A percentile compares a stretch with the other conserved stretches of the same genome.
These are phyloP conservation scores for Euptelea pleiosperma DNA, from an alignment of 164 flowering plant species.

Conservation along the genomic window DNA sequence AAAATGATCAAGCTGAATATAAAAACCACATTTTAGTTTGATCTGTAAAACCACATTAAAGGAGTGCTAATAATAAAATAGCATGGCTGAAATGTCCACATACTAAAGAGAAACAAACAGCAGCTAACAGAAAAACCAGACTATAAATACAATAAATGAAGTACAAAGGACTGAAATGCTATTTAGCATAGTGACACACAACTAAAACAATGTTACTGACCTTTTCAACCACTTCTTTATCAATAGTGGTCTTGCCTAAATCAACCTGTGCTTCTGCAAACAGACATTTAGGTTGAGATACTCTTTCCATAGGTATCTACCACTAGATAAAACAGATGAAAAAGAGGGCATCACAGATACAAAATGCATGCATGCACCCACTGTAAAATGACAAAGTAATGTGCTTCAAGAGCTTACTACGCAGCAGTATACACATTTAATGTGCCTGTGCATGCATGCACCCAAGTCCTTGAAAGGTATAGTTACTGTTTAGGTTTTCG, in stretches of 20 bases:
- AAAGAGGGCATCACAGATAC: not conserved
- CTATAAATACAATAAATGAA: not conserved
- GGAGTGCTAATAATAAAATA: no score
- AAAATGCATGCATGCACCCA: not conserved
- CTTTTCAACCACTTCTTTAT: constrained; percentile 93
- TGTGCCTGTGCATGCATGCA: not conserved
- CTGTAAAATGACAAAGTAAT: not conserved
- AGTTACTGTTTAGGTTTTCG: no score
- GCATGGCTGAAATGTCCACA: no score
- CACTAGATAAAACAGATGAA: not conserved
- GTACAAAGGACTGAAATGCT: not conserved
- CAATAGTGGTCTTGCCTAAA: constrained; percentile 60
- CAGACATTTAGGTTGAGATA: not conserved
- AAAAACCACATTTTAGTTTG: no score
- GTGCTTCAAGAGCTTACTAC: constrained; percentile 1
- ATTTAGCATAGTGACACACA: not conserved
- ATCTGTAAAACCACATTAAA: no score
- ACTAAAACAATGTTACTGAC: constrained; percentile 28
- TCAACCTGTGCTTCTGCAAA: constrained; percentile 71
- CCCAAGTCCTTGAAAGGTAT: not conserved
- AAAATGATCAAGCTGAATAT: not conserved
- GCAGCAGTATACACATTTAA: not conserved
- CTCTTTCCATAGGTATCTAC: not conserved
- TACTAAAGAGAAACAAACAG: no score
- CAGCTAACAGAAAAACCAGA: no score